Base-by-base conservation (phyloP, 352 stramenopile genomes). In the Globisporangium solare region DNA sequence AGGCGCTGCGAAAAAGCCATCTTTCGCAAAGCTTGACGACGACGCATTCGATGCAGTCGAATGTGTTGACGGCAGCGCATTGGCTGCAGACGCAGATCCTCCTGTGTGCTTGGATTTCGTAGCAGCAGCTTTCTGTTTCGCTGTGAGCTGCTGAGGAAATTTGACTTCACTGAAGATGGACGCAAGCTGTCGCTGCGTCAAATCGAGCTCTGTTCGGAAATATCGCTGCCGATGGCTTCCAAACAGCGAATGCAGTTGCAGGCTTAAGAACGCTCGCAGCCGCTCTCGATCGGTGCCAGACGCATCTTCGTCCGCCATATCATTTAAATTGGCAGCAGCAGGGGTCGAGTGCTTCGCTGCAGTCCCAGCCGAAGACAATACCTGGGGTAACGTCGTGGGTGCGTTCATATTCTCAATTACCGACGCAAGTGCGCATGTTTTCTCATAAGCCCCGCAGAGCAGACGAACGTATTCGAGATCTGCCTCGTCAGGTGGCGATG, bases 171-270 rank as follows among this genome's bases (percentile, higher is more conserved):
- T 45, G 12, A 83, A 55, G 20, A 81, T 70, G 1, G 70, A 58
- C 42, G 71, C 71, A 56, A 81, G 87, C 35, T 75, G 67, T 3
- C 54, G 42, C 50, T 88, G 71, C 7, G 86, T 51, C 17, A 93
- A 54, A 42, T 89, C 80, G 17, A 91, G 58, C 31, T 93, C 83
- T 13, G 75, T 83, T 22, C 68, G 53, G 17, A 89, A 58, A 58
- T 93, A 93, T 31, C 73, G 75, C 35, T 86, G 71, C 0, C 74
- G 80, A 58, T 93, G 83, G 39, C 67, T 83, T 0, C 74, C 83
- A 60, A 93, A 93, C 7, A 93, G 68, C 12, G 81, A 89, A 54
- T 93, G 83, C 18, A 93, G 68, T 58, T 93, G 83, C 0, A 89
- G 67, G 47, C 66, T 72, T 20, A 93, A 67, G 52, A 93, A 93